phyloP scores from a whole-genome alignment of 164 flowering plant species.

The Malania oleifera region DNA sequence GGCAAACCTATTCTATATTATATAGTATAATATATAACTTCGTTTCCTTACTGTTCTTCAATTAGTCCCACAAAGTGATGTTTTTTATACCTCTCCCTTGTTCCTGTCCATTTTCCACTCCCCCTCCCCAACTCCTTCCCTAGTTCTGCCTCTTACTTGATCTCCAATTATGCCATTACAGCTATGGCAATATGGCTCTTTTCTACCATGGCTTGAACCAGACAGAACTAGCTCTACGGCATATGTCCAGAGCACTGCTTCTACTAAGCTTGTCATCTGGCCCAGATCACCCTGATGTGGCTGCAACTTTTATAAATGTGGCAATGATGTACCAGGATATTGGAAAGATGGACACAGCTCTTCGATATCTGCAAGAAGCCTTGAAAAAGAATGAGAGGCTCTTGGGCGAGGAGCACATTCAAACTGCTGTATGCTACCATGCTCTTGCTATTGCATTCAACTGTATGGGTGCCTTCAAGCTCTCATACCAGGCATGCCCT shows the following conservation, averaged over 20 bases:
- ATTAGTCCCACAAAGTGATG: too few relatives aligned
- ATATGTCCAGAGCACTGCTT: slow-evolving; percentile 90
- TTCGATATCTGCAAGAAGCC: slow-evolving; percentile 97
- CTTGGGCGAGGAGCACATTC: slow-evolving; percentile 93
- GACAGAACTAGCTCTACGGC: slow-evolving; percentile 88
- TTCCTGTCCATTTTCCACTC: too few relatives aligned
- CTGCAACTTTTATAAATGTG: slow-evolving; percentile 95
- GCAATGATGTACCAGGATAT: slow-evolving; percentile 99
- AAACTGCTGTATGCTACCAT: slow-evolving; percentile 98
- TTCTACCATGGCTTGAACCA: slow-evolving; percentile 98
- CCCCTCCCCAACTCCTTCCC: too few relatives aligned
- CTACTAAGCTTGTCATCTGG: slow-evolving; percentile 86
- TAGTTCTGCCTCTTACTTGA: slow-evolving; percentile 1
- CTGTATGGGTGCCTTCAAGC: slow-evolving; percentile 94
- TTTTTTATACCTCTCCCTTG: too few relatives aligned
- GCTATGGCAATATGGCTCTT: slow-evolving; percentile 98
- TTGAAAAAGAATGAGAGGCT: slow-evolving; percentile 94
- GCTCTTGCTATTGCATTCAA: slow-evolving; percentile 98
- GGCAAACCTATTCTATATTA: too few relatives aligned
- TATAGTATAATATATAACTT: too few relatives aligned
- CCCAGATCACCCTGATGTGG: slow-evolving; percentile 97
- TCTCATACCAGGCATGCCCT: slow-evolving; percentile 75
- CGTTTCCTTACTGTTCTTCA: too few relatives aligned
- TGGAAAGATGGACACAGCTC: slow-evolving; percentile 84
- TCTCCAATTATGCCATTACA: slow-evolving; percentile 31